Evolutionary conservation across 2,329 filamentous ascomycete species (phyloP), one percentile per base, ranked within the genome.

Genomic region (Cladosporium sp.): DNA sequence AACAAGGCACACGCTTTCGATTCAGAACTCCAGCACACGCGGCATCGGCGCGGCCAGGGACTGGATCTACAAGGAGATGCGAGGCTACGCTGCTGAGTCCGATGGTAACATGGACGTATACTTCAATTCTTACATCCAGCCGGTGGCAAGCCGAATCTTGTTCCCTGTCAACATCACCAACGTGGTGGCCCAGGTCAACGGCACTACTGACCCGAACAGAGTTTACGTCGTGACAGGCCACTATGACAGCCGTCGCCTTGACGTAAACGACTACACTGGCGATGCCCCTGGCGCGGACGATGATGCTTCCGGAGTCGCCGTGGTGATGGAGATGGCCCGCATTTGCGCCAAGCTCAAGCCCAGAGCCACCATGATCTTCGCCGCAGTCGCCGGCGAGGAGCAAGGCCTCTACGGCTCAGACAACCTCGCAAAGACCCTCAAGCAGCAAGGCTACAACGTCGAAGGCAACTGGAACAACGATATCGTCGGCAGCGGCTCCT

Each of bases 381-480:
- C 71, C 3, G 78, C 79, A 3, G 77, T 80, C 2, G 77, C 80
- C 1, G 80, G 78, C 11, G 80, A 83, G 63, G 80, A 82, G 56
- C 79, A 82, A 66, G 71, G 70, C 4, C 71, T 82, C 2, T 77
- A 77, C 50, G 80, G 80, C 3, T 68, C 77, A 4, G 67, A 68
- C 3, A 76, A 76, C 64, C 68, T 82, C 4, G 79, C 80, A 2
- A 72, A 77, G 59, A 77, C 73, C 0, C 73, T 79, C 46, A 74
- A 73, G 32, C 78, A 79, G 58, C 67, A 72, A 5, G 75, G 69
- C 43, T 73, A 74, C 8, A 76, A 81, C 59, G 77, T 82, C 3
- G 77, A 80, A 64, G 79, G 73, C 11, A 80, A 81, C 72, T 72
- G 79, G 51, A 82, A 76, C 57, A 77, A 78, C 66, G 79, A 82